These are phyloP conservation scores for Penicillium sclerotigenum DNA, from an alignment of 2,329 filamentous ascomycete species.

Conservation along the genomic window DNA sequence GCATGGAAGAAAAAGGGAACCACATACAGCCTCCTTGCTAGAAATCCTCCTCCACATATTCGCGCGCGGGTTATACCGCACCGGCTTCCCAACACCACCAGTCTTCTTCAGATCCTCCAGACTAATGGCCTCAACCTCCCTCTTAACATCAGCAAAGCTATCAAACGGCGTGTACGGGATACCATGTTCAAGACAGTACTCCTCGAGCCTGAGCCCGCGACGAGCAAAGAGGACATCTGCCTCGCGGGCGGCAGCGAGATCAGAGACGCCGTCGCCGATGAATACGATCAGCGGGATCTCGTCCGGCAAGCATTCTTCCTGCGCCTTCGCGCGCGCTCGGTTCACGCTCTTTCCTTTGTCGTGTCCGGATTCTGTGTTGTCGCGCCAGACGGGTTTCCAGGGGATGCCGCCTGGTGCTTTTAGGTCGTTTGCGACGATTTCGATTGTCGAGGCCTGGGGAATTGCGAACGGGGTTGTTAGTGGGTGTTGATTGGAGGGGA, in stretches of 20 bases:
- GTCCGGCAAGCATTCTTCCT: constrained; percentile 56
- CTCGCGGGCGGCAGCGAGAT: constrained; percentile 63
- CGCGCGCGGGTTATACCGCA: constrained; percentile 63
- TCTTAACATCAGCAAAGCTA: constrained; percentile 64
- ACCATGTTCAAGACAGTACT: constrained; percentile 62
- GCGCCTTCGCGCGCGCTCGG: constrained; percentile 56
- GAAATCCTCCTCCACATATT: constrained; percentile 65
- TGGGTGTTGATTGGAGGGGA: background rate
- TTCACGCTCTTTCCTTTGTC: constrained; percentile 65
- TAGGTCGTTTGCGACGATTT: constrained; percentile 67
- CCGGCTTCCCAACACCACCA: constrained; percentile 57
- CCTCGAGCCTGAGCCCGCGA: constrained; percentile 61
- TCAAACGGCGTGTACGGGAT: constrained; percentile 62
- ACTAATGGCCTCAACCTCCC: constrained; percentile 56
- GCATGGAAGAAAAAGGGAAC: background rate
- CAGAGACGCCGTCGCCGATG: constrained; percentile 67
- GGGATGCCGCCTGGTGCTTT: constrained; percentile 56
- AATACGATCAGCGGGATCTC: constrained; percentile 66
- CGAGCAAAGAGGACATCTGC: constrained; percentile 67
- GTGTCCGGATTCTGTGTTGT: constrained; percentile 63
- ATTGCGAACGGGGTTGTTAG: background rate
- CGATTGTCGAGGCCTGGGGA: constrained; percentile 51
- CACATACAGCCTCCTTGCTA: constrained; percentile 55
- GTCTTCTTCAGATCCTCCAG: constrained; percentile 61
- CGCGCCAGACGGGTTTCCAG: constrained; percentile 66